Evolutionary conservation across 2,329 filamentous ascomycete species (phyloP).

Genomic region (Ascochyta lentis): DNA sequence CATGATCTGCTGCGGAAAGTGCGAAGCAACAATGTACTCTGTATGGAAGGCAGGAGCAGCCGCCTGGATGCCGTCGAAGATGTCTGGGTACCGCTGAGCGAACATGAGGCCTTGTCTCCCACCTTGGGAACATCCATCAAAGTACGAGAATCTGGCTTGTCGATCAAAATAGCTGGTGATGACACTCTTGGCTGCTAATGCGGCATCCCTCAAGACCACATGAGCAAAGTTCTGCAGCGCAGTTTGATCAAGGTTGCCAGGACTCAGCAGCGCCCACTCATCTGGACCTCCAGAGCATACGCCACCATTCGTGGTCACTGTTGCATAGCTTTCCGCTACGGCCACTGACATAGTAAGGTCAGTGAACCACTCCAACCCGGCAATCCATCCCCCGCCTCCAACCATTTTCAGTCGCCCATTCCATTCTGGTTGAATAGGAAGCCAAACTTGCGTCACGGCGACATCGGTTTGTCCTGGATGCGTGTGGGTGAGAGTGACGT

Average conservation of each 20-base stretch:
- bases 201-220: conserved; percentile 40
- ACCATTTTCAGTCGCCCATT: conserved; percentile 32
- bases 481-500: conserved; percentile 24
- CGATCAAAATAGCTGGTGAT: conserved; percentile 39
- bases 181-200: conserved; percentile 26
- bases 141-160: conserved; percentile 40
- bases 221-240: conserved; percentile 46
- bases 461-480: conserved; percentile 23
- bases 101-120: conserved; percentile 42
- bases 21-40: conserved; percentile 14
- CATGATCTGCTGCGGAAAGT: conserved; percentile 35
- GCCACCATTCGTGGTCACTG: conserved; percentile 35
- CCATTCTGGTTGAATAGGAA: conserved; percentile 26
- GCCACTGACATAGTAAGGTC: conserved; percentile 23
- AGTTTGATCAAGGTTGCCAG: conserved; percentile 33
- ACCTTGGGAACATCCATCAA: conserved; percentile 44
- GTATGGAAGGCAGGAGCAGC: conserved; percentile 36
- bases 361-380: conserved; percentile 22
- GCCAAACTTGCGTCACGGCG: conserved; percentile 16
- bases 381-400: conserved; percentile 31
- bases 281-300: conserved; percentile 4
- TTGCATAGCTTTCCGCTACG: conserved; percentile 32
- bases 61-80: conserved; percentile 41
- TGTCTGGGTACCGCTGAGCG: conserved; percentile 41
- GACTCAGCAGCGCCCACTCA: conserved; percentile 26